Conservation (phyloP, 768 basidiomycete species). For the Chalciporus chontae region DNA sequence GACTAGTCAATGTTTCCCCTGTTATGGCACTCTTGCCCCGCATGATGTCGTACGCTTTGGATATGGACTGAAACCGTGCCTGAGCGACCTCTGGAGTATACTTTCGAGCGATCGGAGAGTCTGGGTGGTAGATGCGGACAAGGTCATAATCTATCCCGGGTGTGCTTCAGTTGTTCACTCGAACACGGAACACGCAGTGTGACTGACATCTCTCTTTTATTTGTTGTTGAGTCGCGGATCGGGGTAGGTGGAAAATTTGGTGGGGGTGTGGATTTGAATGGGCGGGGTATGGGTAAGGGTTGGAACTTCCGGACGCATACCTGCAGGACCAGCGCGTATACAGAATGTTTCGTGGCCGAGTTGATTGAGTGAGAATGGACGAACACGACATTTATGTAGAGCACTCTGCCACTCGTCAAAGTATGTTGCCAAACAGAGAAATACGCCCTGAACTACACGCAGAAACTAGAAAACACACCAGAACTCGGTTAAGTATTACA, state of each 20-base stretch:
- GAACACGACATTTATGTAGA: constrained; percentile 5
- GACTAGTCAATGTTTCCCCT: constrained; percentile 13
- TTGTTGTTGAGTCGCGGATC: constrained; percentile 46
- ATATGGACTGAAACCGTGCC: constrained; percentile 65
- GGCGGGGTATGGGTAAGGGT: constrained; percentile 49
- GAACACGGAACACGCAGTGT: neutral
- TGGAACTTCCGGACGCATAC: constrained; percentile 19
- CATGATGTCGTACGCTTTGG: constrained; percentile 63
- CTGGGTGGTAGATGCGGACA: constrained; percentile 76
- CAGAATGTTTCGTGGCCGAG: constrained; percentile 6
- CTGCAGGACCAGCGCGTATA: constrained; percentile 9
- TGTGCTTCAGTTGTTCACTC: constrained; percentile 1
- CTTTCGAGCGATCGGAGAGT: constrained; percentile 46
- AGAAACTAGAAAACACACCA: too few species aligned
- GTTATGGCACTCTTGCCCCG: constrained; percentile 41
- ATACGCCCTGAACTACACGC: too few species aligned
- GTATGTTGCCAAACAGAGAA: too few species aligned
- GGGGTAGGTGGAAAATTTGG: constrained; percentile 61
- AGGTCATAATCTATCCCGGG: constrained; percentile 64
- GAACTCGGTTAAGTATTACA: too few species aligned
- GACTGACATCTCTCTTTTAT: constrained; percentile 57
- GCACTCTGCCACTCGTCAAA: neutral
- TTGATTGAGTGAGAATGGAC: constrained; percentile 3
- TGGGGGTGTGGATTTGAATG: constrained; percentile 53
- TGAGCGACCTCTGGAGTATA: constrained; percentile 50